Conservation (phyloP, 371 early-diverging fungal species). For the Dichotomocladium elegans region DNA sequence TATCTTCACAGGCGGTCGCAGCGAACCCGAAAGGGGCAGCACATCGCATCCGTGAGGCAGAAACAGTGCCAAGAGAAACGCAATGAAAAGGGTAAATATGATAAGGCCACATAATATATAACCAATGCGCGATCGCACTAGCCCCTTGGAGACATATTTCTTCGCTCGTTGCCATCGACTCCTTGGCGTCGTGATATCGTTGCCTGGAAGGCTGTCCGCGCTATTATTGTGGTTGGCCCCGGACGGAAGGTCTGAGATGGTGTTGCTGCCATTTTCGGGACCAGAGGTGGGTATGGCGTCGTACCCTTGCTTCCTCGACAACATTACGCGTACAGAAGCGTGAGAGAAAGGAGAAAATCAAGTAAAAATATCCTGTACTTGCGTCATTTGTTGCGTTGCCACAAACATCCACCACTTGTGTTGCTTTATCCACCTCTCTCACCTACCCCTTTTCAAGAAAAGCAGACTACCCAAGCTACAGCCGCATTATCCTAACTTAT, state of each 20-base stretch:
- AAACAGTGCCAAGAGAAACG: slow-evolving; percentile 3
- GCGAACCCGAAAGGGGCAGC: background rate
- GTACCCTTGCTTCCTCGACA: slow-evolving; percentile 13
- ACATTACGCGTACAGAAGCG: slow-evolving; percentile 1
- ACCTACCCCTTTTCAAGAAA: too few species aligned
- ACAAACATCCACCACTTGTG: too few species aligned
- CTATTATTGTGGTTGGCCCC: too few species aligned
- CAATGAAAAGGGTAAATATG: background rate
- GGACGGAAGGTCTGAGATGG: too few species aligned
- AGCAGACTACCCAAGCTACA: too few species aligned
- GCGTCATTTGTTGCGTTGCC: too few species aligned
- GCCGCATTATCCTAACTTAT: too few species aligned
- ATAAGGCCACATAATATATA: slow-evolving; percentile 6
- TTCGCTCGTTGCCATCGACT: slow-evolving; percentile 4
- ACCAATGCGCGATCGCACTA: slow-evolving; percentile 3
- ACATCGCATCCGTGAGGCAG: background rate
- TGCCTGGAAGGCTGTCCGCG: too few species aligned
- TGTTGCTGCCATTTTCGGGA: background rate
- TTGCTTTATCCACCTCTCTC: too few species aligned
- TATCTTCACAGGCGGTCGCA: slow-evolving; percentile 5
- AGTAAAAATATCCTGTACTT: too few species aligned
- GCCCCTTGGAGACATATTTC: slow-evolving; percentile 8
- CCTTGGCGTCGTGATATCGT: background rate
- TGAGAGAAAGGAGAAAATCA: background rate
- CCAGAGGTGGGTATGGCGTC: slow-evolving; percentile 10